Percentiles rank a stretch among this genome's conserved stretches.
Evolutionary conservation across 2,329 filamentous ascomycete species (phyloP).

Genomic region (Cordyceps fumosorosea): DNA sequence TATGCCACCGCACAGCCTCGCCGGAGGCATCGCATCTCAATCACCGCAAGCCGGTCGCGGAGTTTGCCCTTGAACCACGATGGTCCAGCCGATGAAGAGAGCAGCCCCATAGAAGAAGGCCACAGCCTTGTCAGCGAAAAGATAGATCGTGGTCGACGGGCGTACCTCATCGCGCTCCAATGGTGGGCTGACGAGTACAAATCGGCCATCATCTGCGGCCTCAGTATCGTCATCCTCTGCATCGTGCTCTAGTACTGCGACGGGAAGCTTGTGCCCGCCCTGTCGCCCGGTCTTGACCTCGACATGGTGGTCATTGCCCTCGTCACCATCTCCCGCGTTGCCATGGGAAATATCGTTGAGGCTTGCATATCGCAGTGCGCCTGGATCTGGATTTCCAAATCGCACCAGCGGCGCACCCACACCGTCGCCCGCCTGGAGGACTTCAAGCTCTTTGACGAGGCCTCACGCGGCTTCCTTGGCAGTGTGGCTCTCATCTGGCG

Average conservation of each 20-base stretch:
- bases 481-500: conserved; percentile 29
- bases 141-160: conserved; percentile 8
- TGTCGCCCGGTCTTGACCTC: conserved; percentile 23
- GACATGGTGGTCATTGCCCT: conserved; percentile 32
- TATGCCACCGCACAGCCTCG: neutral
- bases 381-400: conserved; percentile 34
- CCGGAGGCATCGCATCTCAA: neutral
- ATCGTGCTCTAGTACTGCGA: conserved; percentile 26
- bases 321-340: conserved; percentile 30
- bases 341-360: conserved; percentile 30
- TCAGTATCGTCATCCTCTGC: conserved; percentile 22
- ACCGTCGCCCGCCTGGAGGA: conserved; percentile 29
- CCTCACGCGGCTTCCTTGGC: conserved; percentile 29
- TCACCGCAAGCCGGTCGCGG: neutral
- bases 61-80: neutral
- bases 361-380: conserved; percentile 31
- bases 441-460: conserved; percentile 34
- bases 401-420: conserved; percentile 24
- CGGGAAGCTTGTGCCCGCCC: conserved; percentile 23
- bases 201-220: conserved; percentile 25
- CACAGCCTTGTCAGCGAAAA: conserved; percentile 6
- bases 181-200: conserved; percentile 33
- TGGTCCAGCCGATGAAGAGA: conserved; percentile 10
- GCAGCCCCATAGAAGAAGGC: neutral
- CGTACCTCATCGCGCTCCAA: conserved; percentile 21